These are phyloP conservation scores for Aspergillus indologenus DNA, from an alignment of 495 filamentous ascomycete species.

Conservation along the genomic window DNA sequence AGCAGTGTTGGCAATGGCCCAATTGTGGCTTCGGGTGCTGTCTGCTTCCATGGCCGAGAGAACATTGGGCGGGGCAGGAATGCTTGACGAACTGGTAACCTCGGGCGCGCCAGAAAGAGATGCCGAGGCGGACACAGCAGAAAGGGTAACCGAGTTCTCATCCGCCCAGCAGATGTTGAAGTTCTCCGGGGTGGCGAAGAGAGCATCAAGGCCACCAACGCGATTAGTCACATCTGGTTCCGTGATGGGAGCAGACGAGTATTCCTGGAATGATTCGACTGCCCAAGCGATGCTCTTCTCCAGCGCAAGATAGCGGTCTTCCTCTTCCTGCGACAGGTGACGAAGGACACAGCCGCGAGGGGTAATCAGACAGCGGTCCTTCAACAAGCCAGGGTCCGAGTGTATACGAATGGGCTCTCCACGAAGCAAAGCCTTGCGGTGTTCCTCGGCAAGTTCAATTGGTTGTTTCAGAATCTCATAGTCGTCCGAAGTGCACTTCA, in stretches of 20 bases:
- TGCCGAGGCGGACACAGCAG: constrained; percentile 26
- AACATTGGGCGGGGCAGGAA: constrained; percentile 35
- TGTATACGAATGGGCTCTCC: constrained; percentile 42
- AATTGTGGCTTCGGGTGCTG: constrained; percentile 42
- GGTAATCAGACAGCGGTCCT: constrained; percentile 61
- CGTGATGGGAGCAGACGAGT: constrained; percentile 26
- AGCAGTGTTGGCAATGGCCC: constrained; percentile 43
- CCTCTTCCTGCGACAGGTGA: constrained; percentile 71
- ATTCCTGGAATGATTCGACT: constrained; percentile 31
- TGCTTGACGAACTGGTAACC: background rate
- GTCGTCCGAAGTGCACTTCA: constrained; percentile 47
- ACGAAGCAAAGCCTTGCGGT: constrained; percentile 38
- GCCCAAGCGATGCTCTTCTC: constrained; percentile 55
- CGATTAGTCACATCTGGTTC: constrained; percentile 40
- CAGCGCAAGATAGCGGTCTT: constrained; percentile 70
- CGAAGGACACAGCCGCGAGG: constrained; percentile 75
- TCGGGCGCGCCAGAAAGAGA: constrained; percentile 22
- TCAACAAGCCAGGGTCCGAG: constrained; percentile 32
- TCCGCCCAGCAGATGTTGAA: constrained; percentile 45
- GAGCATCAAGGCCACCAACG: constrained; percentile 42
- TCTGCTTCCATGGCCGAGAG: constrained; percentile 46
- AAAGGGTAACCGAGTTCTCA: constrained; percentile 25
- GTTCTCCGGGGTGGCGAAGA: constrained; percentile 43
- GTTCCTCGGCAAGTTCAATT: constrained; percentile 38
- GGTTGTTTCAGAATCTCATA: constrained; percentile 39